phyloP scores from a whole-genome alignment of 495 filamentous ascomycete species.

The Hypoxylon rickii region DNA sequence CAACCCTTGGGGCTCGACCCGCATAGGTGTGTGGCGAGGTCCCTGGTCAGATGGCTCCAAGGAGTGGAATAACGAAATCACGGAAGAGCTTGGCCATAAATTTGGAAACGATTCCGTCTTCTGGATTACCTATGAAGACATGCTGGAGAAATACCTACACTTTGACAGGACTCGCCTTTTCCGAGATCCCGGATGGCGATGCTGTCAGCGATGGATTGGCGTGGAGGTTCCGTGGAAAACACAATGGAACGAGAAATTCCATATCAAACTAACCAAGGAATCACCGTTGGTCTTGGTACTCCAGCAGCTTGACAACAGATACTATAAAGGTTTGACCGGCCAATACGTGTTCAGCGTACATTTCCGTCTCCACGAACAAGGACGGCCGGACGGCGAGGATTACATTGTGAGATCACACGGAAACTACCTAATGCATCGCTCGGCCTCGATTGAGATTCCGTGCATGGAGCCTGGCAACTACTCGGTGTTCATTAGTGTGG shows the following conservation, averaged over 20 bases:
- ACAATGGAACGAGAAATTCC: conserved; percentile 87
- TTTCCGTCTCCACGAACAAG: conserved; percentile 74
- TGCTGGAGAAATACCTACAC: conserved; percentile 81
- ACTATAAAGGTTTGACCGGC: conserved; percentile 81
- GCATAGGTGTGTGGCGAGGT: conserved; percentile 77
- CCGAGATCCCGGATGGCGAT: conserved; percentile 73
- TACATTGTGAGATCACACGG: conserved; percentile 86
- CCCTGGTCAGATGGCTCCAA: conserved; percentile 92
- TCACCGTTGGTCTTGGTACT: conserved; percentile 82
- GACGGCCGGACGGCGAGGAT: conserved; percentile 75
- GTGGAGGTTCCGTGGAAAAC: conserved; percentile 86
- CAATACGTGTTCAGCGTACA: conserved; percentile 83
- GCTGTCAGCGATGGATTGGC: conserved; percentile 87
- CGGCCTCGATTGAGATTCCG: conserved; percentile 54
- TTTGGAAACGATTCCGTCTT: conserved; percentile 89
- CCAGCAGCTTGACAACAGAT: conserved; percentile 83
- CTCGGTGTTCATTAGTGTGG: conserved; percentile 80
- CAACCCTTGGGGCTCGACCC: conserved; percentile 82
- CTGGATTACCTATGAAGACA: conserved; percentile 76
- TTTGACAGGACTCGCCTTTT: conserved; percentile 93
- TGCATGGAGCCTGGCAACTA: conserved; percentile 78
- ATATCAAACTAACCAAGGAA: conserved; percentile 69
- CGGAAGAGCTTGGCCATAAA: conserved; percentile 77
- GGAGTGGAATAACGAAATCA: conserved; percentile 89
- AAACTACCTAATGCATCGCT: conserved; percentile 63